Base-by-base conservation (phyloP, 225 moss, liverwort and hornwort species). In the Takakia lepidozioides region DNA sequence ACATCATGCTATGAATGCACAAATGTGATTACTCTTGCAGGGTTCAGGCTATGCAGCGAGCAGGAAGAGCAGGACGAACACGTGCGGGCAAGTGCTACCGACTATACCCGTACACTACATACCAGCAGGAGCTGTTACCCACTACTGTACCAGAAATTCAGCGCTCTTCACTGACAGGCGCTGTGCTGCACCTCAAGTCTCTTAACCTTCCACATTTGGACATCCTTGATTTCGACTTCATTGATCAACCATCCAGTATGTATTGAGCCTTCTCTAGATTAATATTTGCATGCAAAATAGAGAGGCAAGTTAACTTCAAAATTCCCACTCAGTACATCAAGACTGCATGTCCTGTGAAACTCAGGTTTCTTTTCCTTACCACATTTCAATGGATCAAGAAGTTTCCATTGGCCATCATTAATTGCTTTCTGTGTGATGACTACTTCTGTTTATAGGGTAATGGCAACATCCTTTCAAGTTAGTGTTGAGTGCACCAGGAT, bases 121-220 rank as follows among this genome's bases (percentile, higher is more conserved):
- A 77, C 51, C 67, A 90, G 41, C 84, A 87, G 53, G 95, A 90
- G 58, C 72, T 89, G 49, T 59, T 95, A 43, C 59, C 74, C 7
- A 80, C 66, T 9, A 95, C 95, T 17, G 82, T 89, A 54, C 95
- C 95, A n/a, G 95, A 95, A 61, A 95, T 95, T 55, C 95, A 95
- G 49, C 84, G 95, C 17, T 89, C 95, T 11, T 95, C 87, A 8
- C 64, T 95, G 10, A 80, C 86, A 26, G 90, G 95, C 43, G 86
- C 90, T 54, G 84, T 95, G 21, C 69, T 95, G 21, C 95, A 95
- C 62, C 72, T 95, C 36, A 95, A 90, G 70, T 89, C 86, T 55
- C 80, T 95, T 42, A 84, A 95, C 66, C 72, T 95, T 56, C 89
- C 86, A 4, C 84, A 95, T 43, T 60, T 95, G 60, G 84, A 95